Conservation (phyloP, 768 basidiomycete species). For the Zangia roseola region DNA sequence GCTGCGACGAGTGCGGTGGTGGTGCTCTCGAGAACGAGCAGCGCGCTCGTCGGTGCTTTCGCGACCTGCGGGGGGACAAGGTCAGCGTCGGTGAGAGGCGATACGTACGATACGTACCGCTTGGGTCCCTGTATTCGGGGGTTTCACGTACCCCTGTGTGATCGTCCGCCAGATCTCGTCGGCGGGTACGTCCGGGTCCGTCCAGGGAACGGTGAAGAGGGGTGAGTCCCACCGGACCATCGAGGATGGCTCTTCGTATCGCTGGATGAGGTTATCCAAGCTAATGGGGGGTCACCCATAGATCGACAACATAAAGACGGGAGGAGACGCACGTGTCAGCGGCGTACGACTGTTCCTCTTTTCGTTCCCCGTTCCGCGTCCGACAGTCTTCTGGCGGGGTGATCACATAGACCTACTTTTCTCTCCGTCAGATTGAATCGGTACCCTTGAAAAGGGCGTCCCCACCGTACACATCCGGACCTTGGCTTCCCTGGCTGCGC, state of each 20-base stretch:
- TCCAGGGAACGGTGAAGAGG: conserved; percentile 80
- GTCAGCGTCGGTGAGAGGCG: not conserved
- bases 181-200: conserved; percentile 62
- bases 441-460: too few relatives aligned
- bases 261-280: conserved; percentile 53
- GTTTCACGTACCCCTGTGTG: conserved; percentile 76
- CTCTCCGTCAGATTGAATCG: conserved; percentile 7
- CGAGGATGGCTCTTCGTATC: conserved; percentile 95
- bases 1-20: conserved; percentile 67
- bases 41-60: conserved; percentile 85
- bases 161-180: conserved; percentile 79
- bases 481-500: conserved; percentile 86
- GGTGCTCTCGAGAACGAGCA: conserved; percentile 82
- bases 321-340: conserved; percentile 58
- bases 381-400: conserved; percentile 73
- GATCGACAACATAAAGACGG: not conserved
- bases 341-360: conserved; percentile 51
- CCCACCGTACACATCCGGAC: conserved; percentile 87
- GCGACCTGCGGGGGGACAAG: too few relatives aligned
- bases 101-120: conserved; percentile 44
- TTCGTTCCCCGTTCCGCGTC: conserved; percentile 65
- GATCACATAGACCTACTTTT: conserved; percentile 67
- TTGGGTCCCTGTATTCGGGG: conserved; percentile 83
- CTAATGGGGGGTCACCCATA: too few relatives aligned
- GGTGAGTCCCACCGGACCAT: conserved; percentile 99